Base-by-base conservation (phyloP, 1,284 basidiomycete species). In the Malassezia sympodialis region DNA sequence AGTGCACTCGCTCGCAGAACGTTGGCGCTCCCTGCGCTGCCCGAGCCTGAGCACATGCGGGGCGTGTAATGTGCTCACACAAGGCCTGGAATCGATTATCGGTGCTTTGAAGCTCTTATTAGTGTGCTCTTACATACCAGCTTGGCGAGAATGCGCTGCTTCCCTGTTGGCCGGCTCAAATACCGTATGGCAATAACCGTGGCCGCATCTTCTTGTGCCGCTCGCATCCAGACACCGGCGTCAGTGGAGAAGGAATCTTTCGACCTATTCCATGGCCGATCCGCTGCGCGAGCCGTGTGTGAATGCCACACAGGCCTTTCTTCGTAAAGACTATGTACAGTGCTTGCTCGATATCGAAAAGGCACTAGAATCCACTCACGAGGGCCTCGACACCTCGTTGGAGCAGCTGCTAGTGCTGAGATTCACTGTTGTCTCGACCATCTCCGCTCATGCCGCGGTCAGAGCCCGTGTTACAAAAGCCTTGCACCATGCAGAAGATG, bases 11-110 rank as follows among this genome's bases (percentile, higher is more conserved):
- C 15, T 46, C 41, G n/a, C 24, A 23, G 8, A 15, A 21, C 15
- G 3, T 15, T 23, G 8, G 11, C 14, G 14, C 10, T 1, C 19
- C 44, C 11, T 6, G 19, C 14, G 23, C 31, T 14, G 11, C 14
- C 3, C 31, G 48, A 23, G 43, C 31, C 2, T 48, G 41, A 10
- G 48, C 51, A 50, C 71, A 73, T 11, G 67, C 67, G 24, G 52
- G 35, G 1, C 64, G 53, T 6, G 71, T 73, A 30, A 73, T 60
- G 34, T 63, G 57, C 21, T 53, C 34, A 46, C 71, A 73, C 35
- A 68, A 62, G 4, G 60, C 48, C 45, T 67, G 68, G 32, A 62
- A 64, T 1, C 60, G 56, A 27, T 68, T 66, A 51, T 69, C 66
- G 31, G 60, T 57, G 49, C 65, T 63, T 27, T 54, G 53, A 53